These are phyloP conservation scores for Eustoma russellianum DNA, from an alignment of 257 asterid genomes.

Conservation along the genomic window DNA sequence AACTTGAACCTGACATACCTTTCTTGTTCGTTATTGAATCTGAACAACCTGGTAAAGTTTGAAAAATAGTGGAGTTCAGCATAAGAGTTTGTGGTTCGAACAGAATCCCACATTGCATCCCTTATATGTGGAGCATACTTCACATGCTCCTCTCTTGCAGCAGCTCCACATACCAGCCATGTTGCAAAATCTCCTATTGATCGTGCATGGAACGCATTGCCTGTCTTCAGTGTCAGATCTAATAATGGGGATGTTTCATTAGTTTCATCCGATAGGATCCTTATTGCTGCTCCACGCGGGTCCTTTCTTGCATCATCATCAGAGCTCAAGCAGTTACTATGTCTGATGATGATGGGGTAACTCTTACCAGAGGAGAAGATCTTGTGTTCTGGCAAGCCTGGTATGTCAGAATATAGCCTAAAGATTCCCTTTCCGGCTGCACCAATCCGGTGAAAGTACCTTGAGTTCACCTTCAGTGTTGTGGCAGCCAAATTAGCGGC, in stretches of 20 bases:
- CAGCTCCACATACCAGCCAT: conserved; percentile 61
- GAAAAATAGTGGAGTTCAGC: conserved; percentile 61
- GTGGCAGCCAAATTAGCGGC: conserved; percentile 52
- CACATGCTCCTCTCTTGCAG: conserved; percentile 57
- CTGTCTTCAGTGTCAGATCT: conserved; percentile 54
- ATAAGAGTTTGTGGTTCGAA: conserved; percentile 41
- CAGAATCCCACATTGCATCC: conserved; percentile 62
- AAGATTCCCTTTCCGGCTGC: conserved; percentile 44
- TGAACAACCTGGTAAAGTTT: conserved; percentile 43
- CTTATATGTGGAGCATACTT: conserved; percentile 48
- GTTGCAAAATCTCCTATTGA: conserved; percentile 59
- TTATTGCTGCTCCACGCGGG: conserved; percentile 58
- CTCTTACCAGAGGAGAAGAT: conserved; percentile 36
- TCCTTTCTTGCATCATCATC: conserved; percentile 63
- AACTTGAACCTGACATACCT: conserved; percentile 55
- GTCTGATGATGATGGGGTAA: conserved; percentile 38
- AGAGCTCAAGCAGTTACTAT: conserved; percentile 59
- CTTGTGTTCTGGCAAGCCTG: conserved; percentile 37
- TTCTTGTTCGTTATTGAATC: conserved; percentile 39
- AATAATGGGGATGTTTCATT: conserved; percentile 25
- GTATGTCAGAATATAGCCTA: conserved; percentile 30
- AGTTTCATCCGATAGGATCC: conserved; percentile 27
- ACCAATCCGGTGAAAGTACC: conserved; percentile 57
- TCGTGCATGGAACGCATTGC: conserved; percentile 59
- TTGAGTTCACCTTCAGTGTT: conserved; percentile 37